Base-by-base conservation (phyloP, 257 asterid species). In the Jaltomata sinuosa region DNA sequence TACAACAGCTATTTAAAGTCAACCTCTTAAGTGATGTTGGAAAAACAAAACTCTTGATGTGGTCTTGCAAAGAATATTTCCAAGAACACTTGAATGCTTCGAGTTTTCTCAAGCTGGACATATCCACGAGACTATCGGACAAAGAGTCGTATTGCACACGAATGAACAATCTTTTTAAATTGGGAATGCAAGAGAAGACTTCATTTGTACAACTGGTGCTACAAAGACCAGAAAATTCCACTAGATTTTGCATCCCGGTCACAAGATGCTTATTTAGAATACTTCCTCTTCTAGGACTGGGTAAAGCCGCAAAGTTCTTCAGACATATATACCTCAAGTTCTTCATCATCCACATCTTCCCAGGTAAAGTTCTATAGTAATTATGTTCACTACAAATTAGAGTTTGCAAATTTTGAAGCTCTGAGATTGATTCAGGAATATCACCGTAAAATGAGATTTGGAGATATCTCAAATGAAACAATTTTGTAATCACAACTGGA, bases 91-190 rank as follows among this genome's bases (percentile, higher is more conserved):
- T 62, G 38, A 62, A 62, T 62, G 69, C 38, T 27, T 62, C 69
- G 36, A 62, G 36, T 62, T 62, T 62, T 62, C 1, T 27, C 69
- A 62, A 62, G 38, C 19, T 62, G 21, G 69, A 62, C 21, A 62
- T 27, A 62, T 62, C 36, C 18, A 62, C 5, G 18, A 62, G 69
- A 3, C 38, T 0, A 31, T 62, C 14, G 15, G 21, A 14, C 2
- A 2, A n/a, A 25, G 3, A 8, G 31, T 57, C 0, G 2, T 9
- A 1, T n/a, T 4, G 7, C 22, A 0, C 0, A 4, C 2, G 0
- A 27, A 62, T 0, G 0, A 62, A 27, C 69, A 62, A 62, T 62
- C 21, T 62, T 21, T 27, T 62, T 27, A 62, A 21, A 62, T 62
- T 62, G 4, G 38, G 69, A 62, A 62, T 12, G 21, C 9, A 8